Conservation (phyloP, 805 yeast species). For the Brettanomyces sp. region DNA sequence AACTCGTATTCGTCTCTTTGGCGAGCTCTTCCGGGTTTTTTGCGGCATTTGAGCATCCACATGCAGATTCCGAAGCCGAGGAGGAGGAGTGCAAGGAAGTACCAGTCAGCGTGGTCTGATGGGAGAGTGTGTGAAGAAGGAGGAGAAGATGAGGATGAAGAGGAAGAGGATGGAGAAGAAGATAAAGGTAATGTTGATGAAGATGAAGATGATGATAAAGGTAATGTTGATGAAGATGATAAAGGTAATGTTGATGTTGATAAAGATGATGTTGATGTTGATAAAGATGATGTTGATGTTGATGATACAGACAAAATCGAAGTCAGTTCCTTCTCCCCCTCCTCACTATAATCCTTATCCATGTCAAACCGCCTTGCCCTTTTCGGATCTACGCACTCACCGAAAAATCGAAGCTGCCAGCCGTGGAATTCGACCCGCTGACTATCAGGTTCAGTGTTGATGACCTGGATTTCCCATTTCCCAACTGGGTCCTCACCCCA, state of each 20-base stretch:
- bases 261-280: neutral
- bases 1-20: slow-evolving; percentile 68
- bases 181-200: too few relatives aligned
- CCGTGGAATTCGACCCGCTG: slow-evolving; percentile 36
- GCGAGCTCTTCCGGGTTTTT: slow-evolving; percentile 33
- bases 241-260: neutral
- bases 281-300: slow-evolving; percentile 1
- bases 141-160: neutral
- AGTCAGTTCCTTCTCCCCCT: neutral
- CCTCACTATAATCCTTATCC: slow-evolving; percentile 34
- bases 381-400: slow-evolving; percentile 59
- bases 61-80: slow-evolving; percentile 44
- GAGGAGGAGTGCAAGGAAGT: slow-evolving; percentile 45
- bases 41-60: slow-evolving; percentile 31
- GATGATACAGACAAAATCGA: slow-evolving; percentile 3
- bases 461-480: slow-evolving; percentile 68
- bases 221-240: slow-evolving; percentile 2
- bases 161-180: neutral
- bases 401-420: slow-evolving; percentile 80
- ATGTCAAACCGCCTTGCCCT: slow-evolving; percentile 51
- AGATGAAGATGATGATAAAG: neutral
- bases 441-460: slow-evolving; percentile 27
- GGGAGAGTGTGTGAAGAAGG: neutral
- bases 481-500: slow-evolving; percentile 88
- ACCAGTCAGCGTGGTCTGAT: slow-evolving; percentile 8